Base-by-base conservation (phyloP, 1,284 basidiomycete genomes). In the Bondarzewia mesenterica region DNA sequence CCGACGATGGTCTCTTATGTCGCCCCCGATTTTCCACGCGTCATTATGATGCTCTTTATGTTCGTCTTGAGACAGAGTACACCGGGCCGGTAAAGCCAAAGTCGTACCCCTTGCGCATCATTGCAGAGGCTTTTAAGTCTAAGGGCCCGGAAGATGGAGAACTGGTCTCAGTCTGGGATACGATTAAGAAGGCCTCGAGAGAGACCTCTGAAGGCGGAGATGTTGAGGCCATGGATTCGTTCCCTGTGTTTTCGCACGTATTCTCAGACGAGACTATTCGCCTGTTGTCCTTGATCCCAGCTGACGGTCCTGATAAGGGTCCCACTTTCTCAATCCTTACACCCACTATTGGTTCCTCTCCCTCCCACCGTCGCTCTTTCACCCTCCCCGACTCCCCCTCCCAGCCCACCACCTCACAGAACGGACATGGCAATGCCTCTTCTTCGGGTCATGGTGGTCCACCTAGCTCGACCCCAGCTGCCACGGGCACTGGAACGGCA, bases 211-310 rank as follows among this genome's bases (percentile, higher is more conserved):
- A 48, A 8, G 44, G 50, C 8, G 41, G 52, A 47, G 42, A 46
- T 22, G 29, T 43, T 18, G 44, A 27, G 15, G 8, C 20, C 21
- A 23, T 15, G 18, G 54, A 50, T 27, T 45, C 50, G 15, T 54
- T 56, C n/a, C 57, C 59, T 2, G 52, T 55, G 0, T 52, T 69
- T 20, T 60, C 65, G 1, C 59, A 58, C 21, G 53, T 88, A 42
- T 77, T 88, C 50, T 68, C 76, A 3, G 85, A 87, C 48, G 84
- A 87, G 49, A 86, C 81, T 0, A 68, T 84, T 8, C 77, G 79
- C 25, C 46, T 80, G 45, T 61, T 81, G 35, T 73, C 75, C 2
- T 66, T 79, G 45, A 57, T 77, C 32, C 72, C 75, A 36, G 57
- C 49, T 0, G 63, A 61, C 3, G 41, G 42, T 6, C 46, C 48